Base-by-base conservation (phyloP, 768 basidiomycete species). In the Paxillus involutus region DNA sequence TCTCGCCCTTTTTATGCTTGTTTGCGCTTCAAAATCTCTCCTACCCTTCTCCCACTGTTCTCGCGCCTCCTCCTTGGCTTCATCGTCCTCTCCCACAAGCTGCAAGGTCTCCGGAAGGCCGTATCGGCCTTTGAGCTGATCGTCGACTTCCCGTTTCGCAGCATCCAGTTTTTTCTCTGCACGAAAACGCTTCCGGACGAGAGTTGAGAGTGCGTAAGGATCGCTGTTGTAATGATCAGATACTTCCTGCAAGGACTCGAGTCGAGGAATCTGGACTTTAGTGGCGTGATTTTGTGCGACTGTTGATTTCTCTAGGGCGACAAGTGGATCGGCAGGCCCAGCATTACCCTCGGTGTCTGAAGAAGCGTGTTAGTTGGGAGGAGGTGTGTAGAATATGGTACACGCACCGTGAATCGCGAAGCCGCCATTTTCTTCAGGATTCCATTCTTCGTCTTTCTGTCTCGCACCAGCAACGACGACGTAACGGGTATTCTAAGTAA, bases 391-490 rank as follows among this genome's bases (percentile, higher is more conserved):
- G 12, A 26, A 6, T 33, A 39, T 12, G 42, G 5, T 40, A 19
- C 19, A 63, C 77, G 59, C 71, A 87, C 94, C 93, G 63, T 94
- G 89, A 19, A 93, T 77, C 41, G 92, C 92, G 62, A 81, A 97
- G 0, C 94, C 94, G 6, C 96, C 96, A 55, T 96, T 91, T 71
- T 97, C 94, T 67, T 89, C 94, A 1, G 96, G 95, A 67, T 98
- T 79, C 97, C 97, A 98, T 47, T 97, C 94, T 65, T 96, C 90
- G 49, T 93, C 89, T 70, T 99, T 95, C 68, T 90, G 88, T 53
- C 89, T 79, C n/a, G 97, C 97, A 5, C 97, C 97, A 19, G 89
- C 89, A 3, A 83, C 79, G 1, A 98, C 97, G 21, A 97, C 86
- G 64, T 99, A 99, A 16, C 89, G 84, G 1, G 97, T 96, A 64